Evolutionary conservation across 2,329 filamentous ascomycete genomes (phyloP).

Genomic region (Chalara sp.): DNA sequence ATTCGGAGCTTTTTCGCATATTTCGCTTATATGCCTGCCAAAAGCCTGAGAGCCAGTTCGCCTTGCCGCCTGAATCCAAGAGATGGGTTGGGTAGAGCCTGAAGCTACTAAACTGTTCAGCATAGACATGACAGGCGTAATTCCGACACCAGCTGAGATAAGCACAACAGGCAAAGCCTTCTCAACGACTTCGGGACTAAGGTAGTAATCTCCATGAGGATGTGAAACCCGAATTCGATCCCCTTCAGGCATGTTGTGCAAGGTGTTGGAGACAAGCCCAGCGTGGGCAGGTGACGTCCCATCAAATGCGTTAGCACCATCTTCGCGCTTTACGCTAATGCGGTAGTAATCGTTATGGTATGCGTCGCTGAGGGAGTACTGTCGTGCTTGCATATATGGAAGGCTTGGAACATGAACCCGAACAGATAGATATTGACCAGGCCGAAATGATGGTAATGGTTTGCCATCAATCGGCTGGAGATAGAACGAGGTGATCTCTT

Average conservation of each 20-base stretch:
- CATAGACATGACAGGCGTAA: slow-evolving; percentile 61
- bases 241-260: slow-evolving; percentile 43
- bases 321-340: slow-evolving; percentile 66
- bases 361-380: slow-evolving; percentile 67
- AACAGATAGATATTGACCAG: slow-evolving; percentile 69
- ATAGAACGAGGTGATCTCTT: slow-evolving; percentile 63
- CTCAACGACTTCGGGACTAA: slow-evolving; percentile 38
- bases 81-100: slow-evolving; percentile 39
- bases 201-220: slow-evolving; percentile 55
- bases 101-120: slow-evolving; percentile 44
- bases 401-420: slow-evolving; percentile 54
- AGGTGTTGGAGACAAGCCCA: slow-evolving; percentile 30
- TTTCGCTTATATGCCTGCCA: slow-evolving; percentile 35
- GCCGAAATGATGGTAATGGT: slow-evolving; percentile 52
- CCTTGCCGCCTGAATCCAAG: slow-evolving; percentile 57
- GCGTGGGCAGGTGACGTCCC: not conserved
- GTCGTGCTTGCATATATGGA: slow-evolving; percentile 61
- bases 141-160: slow-evolving; percentile 61
- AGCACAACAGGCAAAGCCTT: slow-evolving; percentile 52
- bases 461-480: slow-evolving; percentile 56
- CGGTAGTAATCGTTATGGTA: slow-evolving; percentile 53
- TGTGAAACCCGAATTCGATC: slow-evolving; percentile 48
- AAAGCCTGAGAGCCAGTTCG: slow-evolving; percentile 48
- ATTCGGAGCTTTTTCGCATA: not conserved
- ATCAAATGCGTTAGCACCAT: slow-evolving; percentile 7